Evolutionary conservation across 2,329 filamentous ascomycete species (phyloP).

Genomic region (Cladorrhinum sp.): DNA sequence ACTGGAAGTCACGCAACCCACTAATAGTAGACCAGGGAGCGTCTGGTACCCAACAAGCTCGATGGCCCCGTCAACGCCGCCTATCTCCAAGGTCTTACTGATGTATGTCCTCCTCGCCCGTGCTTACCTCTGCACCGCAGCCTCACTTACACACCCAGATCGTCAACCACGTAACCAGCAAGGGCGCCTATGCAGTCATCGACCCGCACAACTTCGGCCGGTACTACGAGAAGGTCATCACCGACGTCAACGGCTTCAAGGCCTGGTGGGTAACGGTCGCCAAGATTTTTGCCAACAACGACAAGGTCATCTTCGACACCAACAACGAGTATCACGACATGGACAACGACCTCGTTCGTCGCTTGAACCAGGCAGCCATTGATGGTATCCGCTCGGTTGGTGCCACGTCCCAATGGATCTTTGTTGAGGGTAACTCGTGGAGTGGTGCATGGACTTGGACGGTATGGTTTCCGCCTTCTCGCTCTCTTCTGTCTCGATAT

Average conservation of each 20-base stretch:
- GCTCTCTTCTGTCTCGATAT: conserved; percentile 56
- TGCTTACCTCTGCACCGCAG: conserved; percentile 18
- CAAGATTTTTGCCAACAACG: conserved; percentile 52
- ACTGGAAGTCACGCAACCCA: background rate
- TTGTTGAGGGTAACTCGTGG: conserved; percentile 55
- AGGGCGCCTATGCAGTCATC: conserved; percentile 26
- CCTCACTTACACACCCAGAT: conserved; percentile 23
- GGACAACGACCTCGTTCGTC: conserved; percentile 55
- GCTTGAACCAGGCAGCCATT: conserved; percentile 64
- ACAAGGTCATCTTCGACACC: conserved; percentile 60
- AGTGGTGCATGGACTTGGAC: conserved; percentile 49
- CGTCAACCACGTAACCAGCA: conserved; percentile 32
- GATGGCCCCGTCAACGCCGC: conserved; percentile 38
- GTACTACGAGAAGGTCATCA: conserved; percentile 52
- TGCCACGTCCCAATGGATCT: conserved; percentile 54
- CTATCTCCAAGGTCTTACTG: conserved; percentile 36
- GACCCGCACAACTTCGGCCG: conserved; percentile 32
- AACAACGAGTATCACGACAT: conserved; percentile 67
- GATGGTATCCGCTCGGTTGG: conserved; percentile 58
- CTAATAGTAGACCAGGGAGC: conserved; percentile 47
- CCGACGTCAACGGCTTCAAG: conserved; percentile 48
- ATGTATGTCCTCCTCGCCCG: conserved; percentile 19
- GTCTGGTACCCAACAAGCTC: conserved; percentile 47
- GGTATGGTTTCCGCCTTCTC: conserved; percentile 47
- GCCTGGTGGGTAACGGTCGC: conserved; percentile 57